phyloP scores from a whole-genome alignment of 2,329 filamentous ascomycete genomes.

The Calonectria naviculata region DNA sequence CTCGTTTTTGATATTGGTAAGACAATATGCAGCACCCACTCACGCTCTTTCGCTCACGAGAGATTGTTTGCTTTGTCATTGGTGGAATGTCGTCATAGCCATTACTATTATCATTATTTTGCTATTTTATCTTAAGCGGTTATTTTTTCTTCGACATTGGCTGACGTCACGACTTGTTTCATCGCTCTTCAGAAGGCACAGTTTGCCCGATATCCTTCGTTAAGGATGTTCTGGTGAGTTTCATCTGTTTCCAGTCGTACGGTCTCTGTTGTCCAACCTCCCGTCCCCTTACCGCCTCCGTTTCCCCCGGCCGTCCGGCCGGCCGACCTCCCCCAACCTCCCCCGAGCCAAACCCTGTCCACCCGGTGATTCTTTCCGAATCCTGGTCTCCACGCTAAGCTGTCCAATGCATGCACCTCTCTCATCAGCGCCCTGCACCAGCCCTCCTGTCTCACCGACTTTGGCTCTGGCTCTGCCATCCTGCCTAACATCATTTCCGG shows the following conservation, averaged over 20 bases:
- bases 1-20: constrained; percentile 53
- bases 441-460: constrained; percentile 38
- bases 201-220: constrained; percentile 88
- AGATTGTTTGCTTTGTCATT: neutral
- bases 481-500: constrained; percentile 21
- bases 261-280: constrained; percentile 24
- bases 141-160: neutral
- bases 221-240: constrained; percentile 82
- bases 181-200: constrained; percentile 73
- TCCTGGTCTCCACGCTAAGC: constrained; percentile 22
- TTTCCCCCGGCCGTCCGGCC: constrained; percentile 36
- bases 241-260: constrained; percentile 32
- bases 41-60: neutral
- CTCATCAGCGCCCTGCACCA: constrained; percentile 19
- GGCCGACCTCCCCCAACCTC: constrained; percentile 33
- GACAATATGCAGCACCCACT: constrained; percentile 27
- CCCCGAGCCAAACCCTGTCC: constrained; percentile 28
- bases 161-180: constrained; percentile 12
- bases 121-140: constrained; percentile 1
- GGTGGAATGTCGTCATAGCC: neutral
- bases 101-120: constrained; percentile 16
- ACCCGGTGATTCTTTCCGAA: constrained; percentile 24
- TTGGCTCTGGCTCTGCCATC: constrained; percentile 26
- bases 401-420: constrained; percentile 32
- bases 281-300: constrained; percentile 31